Conservation (phyloP, 805 yeast genomes). For the Groenewaldozyma salmanticensis region DNA sequence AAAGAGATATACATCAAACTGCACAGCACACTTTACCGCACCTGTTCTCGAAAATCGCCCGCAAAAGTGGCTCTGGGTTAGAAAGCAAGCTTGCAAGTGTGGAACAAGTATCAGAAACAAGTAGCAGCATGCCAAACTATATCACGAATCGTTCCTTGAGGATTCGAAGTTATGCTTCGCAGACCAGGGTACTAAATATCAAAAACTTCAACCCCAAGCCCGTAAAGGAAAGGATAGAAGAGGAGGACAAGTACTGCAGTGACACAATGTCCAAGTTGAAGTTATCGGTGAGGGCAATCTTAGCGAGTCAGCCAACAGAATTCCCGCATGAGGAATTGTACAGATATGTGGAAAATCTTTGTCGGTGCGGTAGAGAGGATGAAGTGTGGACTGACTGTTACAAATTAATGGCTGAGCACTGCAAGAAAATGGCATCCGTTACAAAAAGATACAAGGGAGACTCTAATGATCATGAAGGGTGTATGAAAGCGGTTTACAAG, state of each 20-base stretch:
- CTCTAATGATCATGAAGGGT: too few relatives aligned
- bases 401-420: constrained; percentile 2
- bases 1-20: too few relatives aligned
- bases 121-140: too few relatives aligned
- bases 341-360: constrained; percentile 24
- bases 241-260: background rate
- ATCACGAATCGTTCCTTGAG: too few relatives aligned
- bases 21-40: too few relatives aligned
- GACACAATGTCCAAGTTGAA: background rate
- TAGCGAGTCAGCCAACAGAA: background rate
- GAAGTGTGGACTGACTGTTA: constrained; percentile 17
- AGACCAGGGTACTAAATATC: too few relatives aligned
- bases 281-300: background rate
- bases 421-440: background rate
- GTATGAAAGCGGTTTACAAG: constrained; percentile 2
- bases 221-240: background rate
- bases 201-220: background rate
- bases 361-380: constrained; percentile 19
- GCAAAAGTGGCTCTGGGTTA: too few relatives aligned
- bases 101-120: too few relatives aligned
- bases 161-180: too few relatives aligned
- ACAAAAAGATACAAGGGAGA: too few relatives aligned
- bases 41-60: too few relatives aligned
- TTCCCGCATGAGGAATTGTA: constrained; percentile 24
- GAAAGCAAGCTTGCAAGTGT: too few relatives aligned